phyloP scores from a whole-genome alignment of 495 filamentous ascomycete species.

The Lepidopterella palustris region DNA sequence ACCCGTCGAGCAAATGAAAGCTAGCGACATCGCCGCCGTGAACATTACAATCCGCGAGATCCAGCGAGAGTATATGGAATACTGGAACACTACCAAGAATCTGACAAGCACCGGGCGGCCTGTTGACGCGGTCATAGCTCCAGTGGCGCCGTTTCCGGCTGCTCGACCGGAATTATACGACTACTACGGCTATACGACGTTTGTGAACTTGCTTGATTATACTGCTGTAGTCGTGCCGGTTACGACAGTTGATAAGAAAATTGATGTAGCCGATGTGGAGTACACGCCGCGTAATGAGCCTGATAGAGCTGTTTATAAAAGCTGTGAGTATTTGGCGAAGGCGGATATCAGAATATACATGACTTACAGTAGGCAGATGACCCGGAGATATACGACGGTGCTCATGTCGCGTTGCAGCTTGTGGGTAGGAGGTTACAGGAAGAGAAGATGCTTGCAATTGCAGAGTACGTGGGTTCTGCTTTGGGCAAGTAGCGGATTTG shows the following conservation, averaged over 20 bases:
- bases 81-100: slow-evolving; percentile 57
- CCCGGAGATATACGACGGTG: slow-evolving; percentile 43
- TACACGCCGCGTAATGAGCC: slow-evolving; percentile 39
- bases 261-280: slow-evolving; percentile 43
- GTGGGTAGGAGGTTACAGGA: slow-evolving; percentile 43
- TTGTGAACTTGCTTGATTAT: slow-evolving; percentile 55
- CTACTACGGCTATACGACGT: slow-evolving; percentile 47
- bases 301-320: slow-evolving; percentile 42
- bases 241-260: slow-evolving; percentile 46
- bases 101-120: slow-evolving; percentile 52
- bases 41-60: slow-evolving; percentile 55
- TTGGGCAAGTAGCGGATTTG: slow-evolving; percentile 4
- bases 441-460: slow-evolving; percentile 44
- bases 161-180: slow-evolving; percentile 44
- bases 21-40: slow-evolving; percentile 44
- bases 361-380: slow-evolving; percentile 38
- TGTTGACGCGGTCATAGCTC: slow-evolving; percentile 52
- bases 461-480: slow-evolving; percentile 33
- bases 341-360: neutral
- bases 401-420: slow-evolving; percentile 43
- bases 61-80: slow-evolving; percentile 61
- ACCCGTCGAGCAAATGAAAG: slow-evolving; percentile 37
- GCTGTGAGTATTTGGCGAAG: slow-evolving; percentile 44
- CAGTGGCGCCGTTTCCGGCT: slow-evolving; percentile 55
- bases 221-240: slow-evolving; percentile 53